Base-by-base conservation (phyloP, 192 early-diverging fungal species). In the Coemansia sp. region DNA sequence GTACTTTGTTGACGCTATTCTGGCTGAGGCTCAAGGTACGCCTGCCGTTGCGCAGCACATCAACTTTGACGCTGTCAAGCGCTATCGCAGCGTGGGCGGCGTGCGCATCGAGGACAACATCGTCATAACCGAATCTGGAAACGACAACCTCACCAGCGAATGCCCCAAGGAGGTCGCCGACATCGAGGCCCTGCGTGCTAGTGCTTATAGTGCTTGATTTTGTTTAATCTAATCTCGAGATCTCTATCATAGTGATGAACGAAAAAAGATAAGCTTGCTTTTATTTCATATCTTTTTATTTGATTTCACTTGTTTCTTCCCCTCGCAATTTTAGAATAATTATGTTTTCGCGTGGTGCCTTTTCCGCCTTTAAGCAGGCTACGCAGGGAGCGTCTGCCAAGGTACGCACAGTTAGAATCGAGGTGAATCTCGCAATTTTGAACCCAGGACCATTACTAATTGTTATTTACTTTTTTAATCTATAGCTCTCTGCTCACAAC, bases 91-190 rank as follows among this genome's bases (percentile, higher is more conserved):
- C 24, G 93, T 96, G n/a, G 96, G 96, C 40, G 96, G 96, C 63
- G 93, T 98, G 37, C 87, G 94, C 48, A 94, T 98, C 59, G 96
- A 98, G 69, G 94, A 96, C 68, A 91, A 93, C 59, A 89, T 98
- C 50, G 77, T 93, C 59, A 88, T 98, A 35, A 90, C 88, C 16
- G 88, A 92, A 53, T 69, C 83, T 29, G 96, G 93, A 7, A 75
- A 85, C 66, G 87, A 92, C 16, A 95, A 95, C 75, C 85, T 98
- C 68, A 95, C 94, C n/a, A 85, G 82, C 34, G 33, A 36, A 36
- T 89, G 88, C 4, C 91, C 92, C 51, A 94, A 93, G 81, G 89
- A 88, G 44, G 84, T 90, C 44, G 78, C 63, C 14, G 90, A 93
- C 21, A 78, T 97, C 56, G 94, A 95, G 81, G 67, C 75, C 33